Conservation (phyloP, 352 stramenopile genomes). For the Phytophthora melonis region DNA sequence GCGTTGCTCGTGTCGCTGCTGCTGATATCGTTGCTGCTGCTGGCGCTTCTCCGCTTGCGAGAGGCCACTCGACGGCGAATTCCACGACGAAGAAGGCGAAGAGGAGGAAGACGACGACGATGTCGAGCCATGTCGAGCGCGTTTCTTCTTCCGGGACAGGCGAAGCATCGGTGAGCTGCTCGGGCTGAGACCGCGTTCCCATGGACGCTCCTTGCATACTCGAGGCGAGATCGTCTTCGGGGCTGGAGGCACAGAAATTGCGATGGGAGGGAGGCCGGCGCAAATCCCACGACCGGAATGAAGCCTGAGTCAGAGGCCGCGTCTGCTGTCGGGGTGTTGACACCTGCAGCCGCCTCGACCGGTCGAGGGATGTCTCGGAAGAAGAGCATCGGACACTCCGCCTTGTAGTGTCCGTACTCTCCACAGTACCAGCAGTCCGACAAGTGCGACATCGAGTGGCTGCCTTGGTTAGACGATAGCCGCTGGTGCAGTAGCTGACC, state of each 20-base stretch:
- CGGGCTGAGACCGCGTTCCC: slow-evolving; percentile 46
- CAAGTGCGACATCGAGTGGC: slow-evolving; percentile 33
- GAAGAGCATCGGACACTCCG: slow-evolving; percentile 73
- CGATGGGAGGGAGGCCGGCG: slow-evolving; percentile 29
- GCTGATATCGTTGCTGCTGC: slow-evolving; percentile 42
- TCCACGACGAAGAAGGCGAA: slow-evolving; percentile 19
- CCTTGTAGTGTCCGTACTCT: slow-evolving; percentile 76
- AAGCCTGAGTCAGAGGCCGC: slow-evolving; percentile 11
- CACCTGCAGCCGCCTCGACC: slow-evolving; percentile 15
- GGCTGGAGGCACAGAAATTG: slow-evolving; percentile 19
- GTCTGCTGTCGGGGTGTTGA: slow-evolving; percentile 25
- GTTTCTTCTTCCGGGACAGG: slow-evolving; percentile 72
- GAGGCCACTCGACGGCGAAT: slow-evolving; percentile 37
- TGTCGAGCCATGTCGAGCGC: slow-evolving; percentile 54
- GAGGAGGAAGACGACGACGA: slow-evolving; percentile 38
- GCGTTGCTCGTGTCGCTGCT: slow-evolving; percentile 42
- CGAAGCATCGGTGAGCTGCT: slow-evolving; percentile 43
- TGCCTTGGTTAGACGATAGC: slow-evolving; percentile 12
- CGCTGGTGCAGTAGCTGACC: slow-evolving; percentile 42
- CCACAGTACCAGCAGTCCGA: slow-evolving; percentile 87
- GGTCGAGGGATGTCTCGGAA: slow-evolving; percentile 61
- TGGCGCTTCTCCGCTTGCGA: slow-evolving; percentile 47
- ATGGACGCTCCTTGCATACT: slow-evolving; percentile 35
- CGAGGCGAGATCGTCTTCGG: slow-evolving; percentile 27
- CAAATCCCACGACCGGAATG: slow-evolving; percentile 15